Base-by-base conservation (phyloP, 2,329 filamentous ascomycete genomes). In the Nemania bipapillata region DNA sequence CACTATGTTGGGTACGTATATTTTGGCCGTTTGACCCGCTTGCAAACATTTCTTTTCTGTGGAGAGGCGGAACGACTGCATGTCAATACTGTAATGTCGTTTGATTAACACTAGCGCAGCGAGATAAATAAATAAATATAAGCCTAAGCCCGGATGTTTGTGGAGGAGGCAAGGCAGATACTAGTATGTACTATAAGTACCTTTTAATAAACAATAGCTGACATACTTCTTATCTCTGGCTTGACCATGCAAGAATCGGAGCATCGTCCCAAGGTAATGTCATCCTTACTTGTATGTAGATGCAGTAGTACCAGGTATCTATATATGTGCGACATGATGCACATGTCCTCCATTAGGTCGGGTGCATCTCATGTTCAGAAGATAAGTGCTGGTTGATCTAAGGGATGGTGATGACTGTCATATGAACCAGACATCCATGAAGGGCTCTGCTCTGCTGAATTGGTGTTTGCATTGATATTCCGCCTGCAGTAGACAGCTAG, bases 1-100 rank as follows among this genome's bases (percentile, higher is more conserved):
- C 32, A 53, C 53, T 50, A 8, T 66, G 42, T 52, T 30, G 30
- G 47, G 26, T 2, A 17, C 15, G 8, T 32, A 40, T 20, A 35
- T 45, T 37, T 47, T 45, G 42, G 45, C 52, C 32, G 32, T 42
- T 35, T 40, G 42, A 59, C 26, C 37, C 26, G 52, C 60, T 56
- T 30, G 45, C 22, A 11, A 35, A 54, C 35, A 30, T 20, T 55
- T 35, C 32, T 55, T 35, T 26, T 22, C 28, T 12, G n/a, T 28
- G 22, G 40, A 55, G 22, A 20, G 8, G 26, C 9, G 28, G 30
- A 32, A 40, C 9, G 28, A 32, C n/a, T 12, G 37, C 53, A 42
- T 42, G 32, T 11, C 12, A 32, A n/a, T n/a, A n/a, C n/a, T n/a
- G 26, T 26, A 15, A 49, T 47, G 28, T 37, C 28, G 28, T 12